Evolutionary conservation across 441 rosid species (phyloP), one percentile per base, ranked within the genome.

Genomic region (Daphne laureola): DNA sequence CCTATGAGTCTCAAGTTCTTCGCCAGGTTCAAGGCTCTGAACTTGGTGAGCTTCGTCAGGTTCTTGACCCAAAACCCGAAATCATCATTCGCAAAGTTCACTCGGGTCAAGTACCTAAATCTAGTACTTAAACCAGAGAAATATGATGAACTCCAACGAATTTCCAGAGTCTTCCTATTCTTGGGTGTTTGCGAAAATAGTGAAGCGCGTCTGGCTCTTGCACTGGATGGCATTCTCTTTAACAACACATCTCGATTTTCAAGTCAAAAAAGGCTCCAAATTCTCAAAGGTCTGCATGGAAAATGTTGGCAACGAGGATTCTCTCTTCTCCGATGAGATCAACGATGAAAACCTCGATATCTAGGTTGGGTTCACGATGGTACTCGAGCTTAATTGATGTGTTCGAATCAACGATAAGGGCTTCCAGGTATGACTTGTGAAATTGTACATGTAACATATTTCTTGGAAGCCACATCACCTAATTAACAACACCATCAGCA

Each of bases 271-370:
- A 55, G 75, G 66, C 2, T 74, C 73, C 64, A 74, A 84, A 62
- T 83, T 83, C 73, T 80, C 86, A 17, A 82, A 78, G 26, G 79
- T 83, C 27, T 76, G 76, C 54, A 83, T 83, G 90, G 86, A 83
- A 56, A 65, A 74, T 21, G 81, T 76, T 17, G 71, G 64, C 14
- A 82, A 83, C 48, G 35, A 27, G 35, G 84, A 76, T 15, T 70
- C 78, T 0, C 17, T 68, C 0, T 61, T 57, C 16, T 42, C 81
- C 17, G 63, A 62, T 0, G 79, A 75, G n/a, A 65, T 49, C 48
- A 44, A 14, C 5, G 67, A 73, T 3, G 44, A 43, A 15, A 62
- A 16, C 21, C 57, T 54, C 16, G 81, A 73, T 58, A 36, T 67
- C 16, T 68, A 72, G 64, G 90, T 83, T 45, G 61, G 78, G 50